Base-by-base conservation (phyloP, 306 rosid species). In the Gastrolobium bilobum region DNA sequence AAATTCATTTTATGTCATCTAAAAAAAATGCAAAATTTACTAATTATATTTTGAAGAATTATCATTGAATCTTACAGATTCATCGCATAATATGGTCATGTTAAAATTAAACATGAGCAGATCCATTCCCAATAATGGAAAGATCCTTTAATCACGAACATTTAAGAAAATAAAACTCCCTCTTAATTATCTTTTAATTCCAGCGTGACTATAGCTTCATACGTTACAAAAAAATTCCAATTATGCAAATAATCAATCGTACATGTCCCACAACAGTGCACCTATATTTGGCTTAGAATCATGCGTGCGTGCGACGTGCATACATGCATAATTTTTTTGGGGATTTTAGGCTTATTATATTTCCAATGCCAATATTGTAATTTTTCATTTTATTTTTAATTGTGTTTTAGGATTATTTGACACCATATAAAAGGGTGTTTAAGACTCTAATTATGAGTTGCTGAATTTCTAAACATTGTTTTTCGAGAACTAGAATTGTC, bases 231-330 rank as follows among this genome's bases (percentile, higher is more conserved):
- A 56, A 54, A 56, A 2, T 44, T 58, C 26, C 69, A 58, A 50
- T 67, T 75, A 77, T 8, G 40, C n/a, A 3, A 48, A 38, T n/a
- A 39, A 63, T 69, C 46, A 68, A 52, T 46, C 1, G 53, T 64
- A 35, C 30, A 65, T 56, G 35, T 29, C 43, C 31, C 10, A 46
- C 59, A 59, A 20, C 26, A 20, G 26, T 20, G 26, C 26, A 20
- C 26, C 26, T 20, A 20, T 20, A 20, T 20, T 20, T 20, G 26
- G 26, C 26, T 20, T 20, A 20, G 26, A 20, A 20, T 20, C 26
- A 20, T 20, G 26, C 26, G 1, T 20, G 26, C 26, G 26, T 20
- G 26, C 26, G 26, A 20, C 26, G 26, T 20, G 26, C 26, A 20
- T 20, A 20, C 26, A 20, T 20, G 26, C 26, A 20, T 20, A 0